Evolutionary conservation across 768 basidiomycete species (phyloP).

Genomic region (Pilatotrama ljubarskyi): DNA sequence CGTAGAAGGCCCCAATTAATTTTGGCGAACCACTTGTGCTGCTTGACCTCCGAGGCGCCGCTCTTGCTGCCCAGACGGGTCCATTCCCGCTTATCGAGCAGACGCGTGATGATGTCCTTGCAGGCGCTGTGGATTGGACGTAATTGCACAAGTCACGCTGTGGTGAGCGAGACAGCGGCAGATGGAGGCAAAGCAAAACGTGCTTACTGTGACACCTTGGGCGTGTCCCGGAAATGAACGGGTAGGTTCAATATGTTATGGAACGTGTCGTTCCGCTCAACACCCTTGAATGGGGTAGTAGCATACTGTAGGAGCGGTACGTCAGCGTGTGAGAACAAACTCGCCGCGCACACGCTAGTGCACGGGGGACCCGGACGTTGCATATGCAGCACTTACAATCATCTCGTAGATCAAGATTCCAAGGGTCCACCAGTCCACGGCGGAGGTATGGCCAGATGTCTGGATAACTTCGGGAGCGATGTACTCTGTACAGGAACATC

Average conservation of each 20-base stretch:
- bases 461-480: constrained; percentile 99
- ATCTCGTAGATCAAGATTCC: constrained; percentile 99
- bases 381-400: constrained; percentile 67
- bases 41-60: constrained; percentile 98
- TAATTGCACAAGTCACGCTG: constrained; percentile 10
- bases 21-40: constrained; percentile 97
- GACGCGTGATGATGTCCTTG: constrained; percentile 83
- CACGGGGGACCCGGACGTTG: constrained; percentile 7
- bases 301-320: constrained; percentile 67
- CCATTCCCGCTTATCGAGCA: constrained; percentile 91
- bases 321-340: constrained; percentile 10
- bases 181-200: constrained; percentile 10
- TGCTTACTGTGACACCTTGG: constrained; percentile 73
- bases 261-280: constrained; percentile 93
- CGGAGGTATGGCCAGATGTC: constrained; percentile 94
- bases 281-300: constrained; percentile 98
- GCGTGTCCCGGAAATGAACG: constrained; percentile 83
- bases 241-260: constrained; percentile 87
- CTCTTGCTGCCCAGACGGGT: constrained; percentile 87
- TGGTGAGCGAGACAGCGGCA: constrained; percentile 11
- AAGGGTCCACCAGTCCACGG: constrained; percentile 99
- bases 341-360: neutral
- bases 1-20: constrained; percentile 96
- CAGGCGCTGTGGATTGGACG: constrained; percentile 56
- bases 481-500: constrained; percentile 68